phyloP scores from a whole-genome alignment of 1,284 basidiomycete genomes.

The Malassezia arunalokei region DNA sequence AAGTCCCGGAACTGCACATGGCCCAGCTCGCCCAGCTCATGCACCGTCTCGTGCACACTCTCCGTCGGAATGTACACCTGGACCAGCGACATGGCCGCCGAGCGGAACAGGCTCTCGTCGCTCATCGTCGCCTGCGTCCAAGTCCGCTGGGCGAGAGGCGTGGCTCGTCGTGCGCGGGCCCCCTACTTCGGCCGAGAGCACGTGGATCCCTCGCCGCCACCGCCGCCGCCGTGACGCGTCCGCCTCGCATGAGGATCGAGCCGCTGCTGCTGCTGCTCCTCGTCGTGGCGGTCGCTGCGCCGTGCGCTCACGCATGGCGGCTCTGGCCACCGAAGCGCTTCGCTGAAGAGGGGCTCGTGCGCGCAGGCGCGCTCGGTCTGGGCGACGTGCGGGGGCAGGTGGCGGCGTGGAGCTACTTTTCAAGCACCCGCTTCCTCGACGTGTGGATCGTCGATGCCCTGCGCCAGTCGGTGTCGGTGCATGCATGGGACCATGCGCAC shows the following conservation, averaged over 20 bases:
- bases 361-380: constrained; percentile 69
- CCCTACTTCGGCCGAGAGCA: constrained; percentile 9
- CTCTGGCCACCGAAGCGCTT: constrained; percentile 55
- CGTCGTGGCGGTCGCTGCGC: background rate
- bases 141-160: no score
- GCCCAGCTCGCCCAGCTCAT: constrained; percentile 86
- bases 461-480: constrained; percentile 61
- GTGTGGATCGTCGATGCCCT: constrained; percentile 62
- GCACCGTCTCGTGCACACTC: constrained; percentile 89
- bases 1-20: constrained; percentile 97
- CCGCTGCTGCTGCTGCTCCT: background rate
- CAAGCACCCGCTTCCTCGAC: constrained; percentile 72
- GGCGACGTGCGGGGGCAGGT: constrained; percentile 56
- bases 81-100: constrained; percentile 70
- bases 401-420: constrained; percentile 82
- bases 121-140: background rate
- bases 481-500: constrained; percentile 64
- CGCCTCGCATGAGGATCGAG: background rate
- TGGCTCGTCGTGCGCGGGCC: background rate
- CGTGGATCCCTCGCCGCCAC: constrained; percentile 4
- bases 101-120: constrained; percentile 41
- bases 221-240: background rate
- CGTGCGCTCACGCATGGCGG: constrained; percentile 19
- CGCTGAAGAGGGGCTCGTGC: constrained; percentile 68
- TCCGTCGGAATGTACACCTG: constrained; percentile 96